phyloP scores from a whole-genome alignment of 305 asterid genomes.

The Fraxinus sp. region DNA sequence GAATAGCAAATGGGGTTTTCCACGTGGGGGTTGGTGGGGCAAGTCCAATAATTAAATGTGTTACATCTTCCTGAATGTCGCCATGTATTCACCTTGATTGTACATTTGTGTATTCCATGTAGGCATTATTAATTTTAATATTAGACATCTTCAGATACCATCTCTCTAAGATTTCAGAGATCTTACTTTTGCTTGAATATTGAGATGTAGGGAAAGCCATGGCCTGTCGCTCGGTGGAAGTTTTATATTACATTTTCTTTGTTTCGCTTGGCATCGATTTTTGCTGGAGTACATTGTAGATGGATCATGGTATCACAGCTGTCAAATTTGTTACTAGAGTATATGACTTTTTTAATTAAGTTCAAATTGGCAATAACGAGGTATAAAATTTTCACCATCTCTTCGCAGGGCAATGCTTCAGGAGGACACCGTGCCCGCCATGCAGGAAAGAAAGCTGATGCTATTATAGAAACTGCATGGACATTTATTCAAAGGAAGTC shows the following conservation, averaged over 20 bases:
- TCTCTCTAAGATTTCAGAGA: background rate
- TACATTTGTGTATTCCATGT: background rate
- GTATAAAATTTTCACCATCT: conserved; percentile 19
- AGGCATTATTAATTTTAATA: background rate
- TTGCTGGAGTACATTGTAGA: conserved; percentile 83
- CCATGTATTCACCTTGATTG: background rate
- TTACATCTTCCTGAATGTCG: background rate
- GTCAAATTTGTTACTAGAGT: conserved; percentile 16
- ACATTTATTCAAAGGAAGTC: conserved; percentile 55
- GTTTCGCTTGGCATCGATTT: conserved; percentile 87
- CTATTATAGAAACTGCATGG: conserved; percentile 65
- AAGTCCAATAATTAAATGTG: background rate
- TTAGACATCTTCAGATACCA: background rate
- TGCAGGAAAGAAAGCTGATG: conserved; percentile 68
- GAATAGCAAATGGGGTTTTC: background rate
- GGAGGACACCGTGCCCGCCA: conserved; percentile 87
- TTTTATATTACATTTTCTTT: conserved; percentile 84
- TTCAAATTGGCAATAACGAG: background rate
- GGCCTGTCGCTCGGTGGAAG: conserved; percentile 88
- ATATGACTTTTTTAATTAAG: conserved; percentile 13
- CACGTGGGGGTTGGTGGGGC: background rate
- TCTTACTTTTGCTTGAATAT: conserved; percentile 24
- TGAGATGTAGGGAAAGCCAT: conserved; percentile 69
- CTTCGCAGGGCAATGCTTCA: conserved; percentile 82
- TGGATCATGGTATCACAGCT: conserved; percentile 64